Evolutionary conservation across 352 stramenopile genomes (phyloP), one percentile per base, ranked within the genome.

Genomic region (Globisporangium perplexum): DNA sequence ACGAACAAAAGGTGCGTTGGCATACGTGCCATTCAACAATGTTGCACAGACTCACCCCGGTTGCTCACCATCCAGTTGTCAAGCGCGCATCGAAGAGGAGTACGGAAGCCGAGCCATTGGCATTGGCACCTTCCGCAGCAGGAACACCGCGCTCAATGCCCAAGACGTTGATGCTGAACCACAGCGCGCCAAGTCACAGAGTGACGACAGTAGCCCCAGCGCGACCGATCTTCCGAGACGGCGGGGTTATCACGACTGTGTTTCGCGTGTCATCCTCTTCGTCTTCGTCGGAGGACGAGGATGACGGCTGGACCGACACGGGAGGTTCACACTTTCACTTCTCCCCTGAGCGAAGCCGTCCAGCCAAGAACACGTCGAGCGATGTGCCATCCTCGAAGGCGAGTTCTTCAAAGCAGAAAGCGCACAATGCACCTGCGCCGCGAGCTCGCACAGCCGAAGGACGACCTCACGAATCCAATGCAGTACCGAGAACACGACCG

Each of bases 131-230:
- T 10, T 15, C 44, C 7, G 1, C 43, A 48, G 22, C 12, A 22
- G 31, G 33, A 18, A 43, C 36, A 17, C 36, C 17, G 18, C 26
- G 45, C 7, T 17, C 45, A 24, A 24, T 14, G 12, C 45, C 28
- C 15, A 50, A 38, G 17, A 50, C 45, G 7, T 24, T 50, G 7
- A 26, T 50, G 45, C 24, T 50, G 45, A 50, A 50, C 45, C 26
- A 50, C 14, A 26, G 7, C 0, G 45, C 45, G 2, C 7, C 45
- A 6, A 26, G 45, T 7, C 28, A 7, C 26, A 35, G 7, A 7
- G 20, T 24, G 26, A 1, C 7, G 20, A 2, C 26, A 26, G 17
- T 14, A 23, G 12, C 24, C 7, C 18, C 33, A n/a, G 2, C 24
- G 6, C 24, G 20, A 30, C 42, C 22, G 42, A 47, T 30, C 10